These are phyloP conservation scores for Xylaria nigripes DNA, from an alignment of 495 filamentous ascomycete genomes.

Conservation along the genomic window DNA sequence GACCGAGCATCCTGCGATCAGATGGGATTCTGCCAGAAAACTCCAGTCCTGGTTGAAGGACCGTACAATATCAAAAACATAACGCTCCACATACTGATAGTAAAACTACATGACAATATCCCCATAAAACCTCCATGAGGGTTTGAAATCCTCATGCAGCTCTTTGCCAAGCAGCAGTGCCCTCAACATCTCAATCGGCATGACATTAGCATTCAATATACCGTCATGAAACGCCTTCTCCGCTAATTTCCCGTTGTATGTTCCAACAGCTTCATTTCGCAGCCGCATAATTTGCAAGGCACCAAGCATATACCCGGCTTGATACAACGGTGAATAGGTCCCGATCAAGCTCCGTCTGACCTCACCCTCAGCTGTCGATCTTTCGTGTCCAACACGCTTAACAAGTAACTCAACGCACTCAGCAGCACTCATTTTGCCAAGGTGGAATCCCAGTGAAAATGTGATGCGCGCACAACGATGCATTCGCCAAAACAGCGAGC, in stretches of 20 bases:
- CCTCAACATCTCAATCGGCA: conserved; percentile 47
- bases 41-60: no score
- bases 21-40: no score
- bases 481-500: conserved; percentile 47
- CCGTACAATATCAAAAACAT: neutral
- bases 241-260: conserved; percentile 19
- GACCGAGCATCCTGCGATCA: no score
- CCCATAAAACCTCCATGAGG: conserved; percentile 27
- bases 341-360: conserved; percentile 41
- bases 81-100: neutral
- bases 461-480: conserved; percentile 46
- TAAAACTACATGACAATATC: neutral
- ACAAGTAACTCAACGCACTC: conserved; percentile 45
- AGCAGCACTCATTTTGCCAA: conserved; percentile 35
- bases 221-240: conserved; percentile 46
- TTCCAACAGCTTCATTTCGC: conserved; percentile 28
- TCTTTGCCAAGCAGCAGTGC: conserved; percentile 34
- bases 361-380: conserved; percentile 48
- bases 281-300: conserved; percentile 40
- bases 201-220: conserved; percentile 35
- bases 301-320: conserved; percentile 47
- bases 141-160: conserved; percentile 24
- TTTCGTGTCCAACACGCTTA: conserved; percentile 41
- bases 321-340: conserved; percentile 43
- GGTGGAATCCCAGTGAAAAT: conserved; percentile 45